A percentile compares a stretch with the other conserved stretches of the same genome.
Conservation (phyloP, 169 alveolate species). For the Cryptosporidium felis region DNA sequence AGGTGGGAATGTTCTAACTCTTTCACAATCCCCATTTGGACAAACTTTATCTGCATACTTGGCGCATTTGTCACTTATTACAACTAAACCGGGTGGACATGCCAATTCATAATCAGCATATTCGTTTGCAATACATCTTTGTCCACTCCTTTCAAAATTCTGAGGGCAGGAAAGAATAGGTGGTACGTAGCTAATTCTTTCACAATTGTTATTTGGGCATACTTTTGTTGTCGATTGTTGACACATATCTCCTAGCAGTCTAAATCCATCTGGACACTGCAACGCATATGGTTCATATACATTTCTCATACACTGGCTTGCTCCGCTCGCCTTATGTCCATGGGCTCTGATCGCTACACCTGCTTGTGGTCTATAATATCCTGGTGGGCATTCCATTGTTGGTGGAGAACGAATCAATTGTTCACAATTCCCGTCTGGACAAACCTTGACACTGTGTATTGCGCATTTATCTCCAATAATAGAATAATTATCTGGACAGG, state of each 20-base stretch:
- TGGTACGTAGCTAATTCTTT: constrained; percentile 56
- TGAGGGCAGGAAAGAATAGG: constrained; percentile 66
- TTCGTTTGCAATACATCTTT: constrained; percentile 66
- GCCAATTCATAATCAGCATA: constrained; percentile 70
- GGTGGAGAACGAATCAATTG: constrained; percentile 66
- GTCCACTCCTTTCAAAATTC: constrained; percentile 65
- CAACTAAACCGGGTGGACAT: constrained; percentile 68
- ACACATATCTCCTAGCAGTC: constrained; percentile 69
- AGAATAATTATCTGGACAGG: constrained; percentile 59
- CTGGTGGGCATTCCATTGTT: constrained; percentile 72
- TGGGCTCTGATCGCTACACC: constrained; percentile 67
- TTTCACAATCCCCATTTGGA: constrained; percentile 70
- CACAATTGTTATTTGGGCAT: constrained; percentile 68
- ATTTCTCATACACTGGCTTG: constrained; percentile 63
- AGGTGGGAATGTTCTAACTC: constrained; percentile 64
- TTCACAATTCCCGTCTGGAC: constrained; percentile 70
- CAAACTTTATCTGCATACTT: constrained; percentile 69
- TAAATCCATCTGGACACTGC: constrained; percentile 70
- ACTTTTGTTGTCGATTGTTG: constrained; percentile 68
- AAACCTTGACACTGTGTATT: constrained; percentile 51
- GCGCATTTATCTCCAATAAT: constrained; percentile 70
- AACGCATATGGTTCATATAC: constrained; percentile 62
- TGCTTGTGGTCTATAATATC: constrained; percentile 66
- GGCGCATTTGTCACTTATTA: constrained; percentile 64
- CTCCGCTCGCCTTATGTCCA: constrained; percentile 72